A percentile compares a stretch with the other conserved stretches of the same genome.
These are phyloP conservation scores for Oxalis stricta DNA, from an alignment of 441 rosid genomes.

Conservation along the genomic window DNA sequence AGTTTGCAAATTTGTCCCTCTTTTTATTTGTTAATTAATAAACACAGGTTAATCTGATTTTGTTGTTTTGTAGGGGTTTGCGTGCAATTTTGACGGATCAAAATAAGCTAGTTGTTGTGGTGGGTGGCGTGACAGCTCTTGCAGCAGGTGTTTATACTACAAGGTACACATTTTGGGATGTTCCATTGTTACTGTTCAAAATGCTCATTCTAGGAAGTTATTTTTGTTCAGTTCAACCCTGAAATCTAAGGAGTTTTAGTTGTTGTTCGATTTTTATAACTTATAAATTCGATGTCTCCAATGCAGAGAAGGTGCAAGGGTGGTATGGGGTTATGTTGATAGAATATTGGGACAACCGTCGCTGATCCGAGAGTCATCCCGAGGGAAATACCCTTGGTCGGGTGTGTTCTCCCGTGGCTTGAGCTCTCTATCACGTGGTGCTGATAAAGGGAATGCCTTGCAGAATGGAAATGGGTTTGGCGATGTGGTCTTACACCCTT, in stretches of 20 bases:
- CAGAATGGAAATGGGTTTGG: conserved; percentile 65
- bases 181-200: not conserved
- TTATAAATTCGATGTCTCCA: conserved; percentile 1
- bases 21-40: conserved; percentile 2
- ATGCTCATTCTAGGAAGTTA: not conserved
- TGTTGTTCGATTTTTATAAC: too few species aligned
- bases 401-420: conserved; percentile 40
- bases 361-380: conserved; percentile 83
- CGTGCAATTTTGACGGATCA: conserved; percentile 89
- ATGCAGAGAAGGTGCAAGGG: conserved; percentile 91
- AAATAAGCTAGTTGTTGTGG: conserved; percentile 80
- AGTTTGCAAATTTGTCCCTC: too few species aligned
- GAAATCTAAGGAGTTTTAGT: too few species aligned
- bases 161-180: conserved; percentile 29
- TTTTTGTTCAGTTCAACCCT: too few species aligned
- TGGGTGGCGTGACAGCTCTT: conserved; percentile 93
- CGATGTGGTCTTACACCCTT: conserved; percentile 80
- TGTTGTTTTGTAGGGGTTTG: conserved; percentile 50
- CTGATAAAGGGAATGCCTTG: conserved; percentile 26
- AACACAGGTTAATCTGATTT: conserved; percentile 3
- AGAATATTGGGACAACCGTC: conserved; percentile 96
- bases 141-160: conserved; percentile 97
- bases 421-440: conserved; percentile 28
- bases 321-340: conserved; percentile 95
- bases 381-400: conserved; percentile 99